Base-by-base conservation (phyloP, 768 basidiomycete species). In the Auricularia sp. region DNA sequence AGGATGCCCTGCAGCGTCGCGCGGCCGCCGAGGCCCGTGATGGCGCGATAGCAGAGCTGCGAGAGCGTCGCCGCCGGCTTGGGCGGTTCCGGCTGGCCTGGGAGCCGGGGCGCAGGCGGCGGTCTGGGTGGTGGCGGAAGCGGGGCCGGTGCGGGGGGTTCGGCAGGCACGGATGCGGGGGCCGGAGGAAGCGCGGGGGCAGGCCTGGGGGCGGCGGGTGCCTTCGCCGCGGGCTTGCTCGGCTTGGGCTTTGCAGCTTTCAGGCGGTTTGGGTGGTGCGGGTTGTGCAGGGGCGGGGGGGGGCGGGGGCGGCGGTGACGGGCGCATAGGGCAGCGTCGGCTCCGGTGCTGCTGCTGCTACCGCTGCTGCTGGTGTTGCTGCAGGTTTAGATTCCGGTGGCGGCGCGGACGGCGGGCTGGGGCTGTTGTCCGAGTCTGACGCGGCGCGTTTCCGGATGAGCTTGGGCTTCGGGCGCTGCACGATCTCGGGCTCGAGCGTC, bases 31-130 rank as follows among this genome's bases (percentile, higher is more conserved):
- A 90, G 82, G 44, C 82, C 82, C 74, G 88, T 87, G 75, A 98
- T 88, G 58, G 94, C 91, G 44, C 88, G 86, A 74, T 91, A 91
- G 69, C 95, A 96, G 63, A 98, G 82, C 66, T 92, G 90, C 7
- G 93, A 90, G 76, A 96, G 95, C 8, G 96, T 96, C 64, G 88
- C 84, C 7, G 87, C 84, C 12, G 95, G 96, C 75, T 95, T 95
- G 36, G 90, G 86, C 29, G 91, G 89, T 69, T 73, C 65, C 66
- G 65, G 70, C 67, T 67, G 67, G 68, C 87, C 85, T 61, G 86
- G 86, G 69, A 35, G 66, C 43, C 64, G 42, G 69, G 72, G 64
- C 3, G 69, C 64, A 35, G 65, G n/a, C 44, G 70, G 51, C 80
- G 84, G 79, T 33, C 77, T 74, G 67, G 68, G 79, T 10, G 47